These are phyloP conservation scores for Suhomyces anneliseae DNA, from an alignment of 1,139 yeast species.

Conservation along the genomic window DNA sequence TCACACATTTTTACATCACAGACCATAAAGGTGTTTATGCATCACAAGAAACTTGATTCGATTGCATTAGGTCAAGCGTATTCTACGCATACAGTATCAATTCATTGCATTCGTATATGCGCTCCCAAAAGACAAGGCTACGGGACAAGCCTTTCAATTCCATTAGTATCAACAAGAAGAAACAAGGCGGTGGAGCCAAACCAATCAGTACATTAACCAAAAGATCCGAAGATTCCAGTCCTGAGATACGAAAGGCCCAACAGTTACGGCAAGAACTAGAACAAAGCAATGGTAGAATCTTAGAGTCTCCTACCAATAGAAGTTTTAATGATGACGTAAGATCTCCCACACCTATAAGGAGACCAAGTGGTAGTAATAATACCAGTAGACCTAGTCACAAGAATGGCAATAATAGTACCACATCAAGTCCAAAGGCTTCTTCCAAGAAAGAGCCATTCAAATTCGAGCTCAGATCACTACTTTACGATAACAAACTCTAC, in stretches of 20 bases:
- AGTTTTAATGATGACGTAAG: not conserved
- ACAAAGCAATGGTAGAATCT: not conserved
- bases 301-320: not conserved
- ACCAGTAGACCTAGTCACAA: not conserved
- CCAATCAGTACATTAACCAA: slow-evolving; percentile 11
- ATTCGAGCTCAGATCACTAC: slow-evolving; percentile 7
- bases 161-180: slow-evolving; percentile 9
- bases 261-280: slow-evolving; percentile 5
- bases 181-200: slow-evolving; percentile 13
- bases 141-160: slow-evolving; percentile 13
- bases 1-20: not conserved
- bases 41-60: not conserved
- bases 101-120: slow-evolving; percentile 2
- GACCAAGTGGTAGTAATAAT: not conserved
- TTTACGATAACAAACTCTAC: slow-evolving; percentile 6
- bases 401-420: not conserved
- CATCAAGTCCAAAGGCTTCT: too few species aligned
- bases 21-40: not conserved
- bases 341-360: not conserved
- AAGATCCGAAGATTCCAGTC: not conserved
- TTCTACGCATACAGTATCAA: not conserved
- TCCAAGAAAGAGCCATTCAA: not conserved
- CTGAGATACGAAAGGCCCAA: slow-evolving; percentile 6
- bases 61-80: not conserved
- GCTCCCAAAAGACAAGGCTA: slow-evolving; percentile 8